Evolutionary conservation across 139 green algal species (phyloP), one percentile per base, ranked within the genome.

Genomic region (Chlamydomonas sp.): DNA sequence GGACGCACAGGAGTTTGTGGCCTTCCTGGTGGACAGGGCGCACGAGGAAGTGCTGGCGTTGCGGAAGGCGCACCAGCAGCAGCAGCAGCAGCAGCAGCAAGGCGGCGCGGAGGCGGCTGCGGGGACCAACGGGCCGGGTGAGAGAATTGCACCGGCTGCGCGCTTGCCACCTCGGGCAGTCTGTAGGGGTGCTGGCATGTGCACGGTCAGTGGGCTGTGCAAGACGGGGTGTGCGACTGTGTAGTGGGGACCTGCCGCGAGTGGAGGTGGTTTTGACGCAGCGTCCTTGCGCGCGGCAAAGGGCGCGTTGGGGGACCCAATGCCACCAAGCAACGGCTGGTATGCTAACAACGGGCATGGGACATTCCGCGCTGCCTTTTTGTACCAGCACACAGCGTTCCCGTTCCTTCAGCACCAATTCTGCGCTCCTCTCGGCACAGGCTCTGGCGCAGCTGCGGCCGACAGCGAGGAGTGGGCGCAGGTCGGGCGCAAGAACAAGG

Each of bases 1-100:
- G 63, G 93, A 97, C 5, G 60, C 79, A 20, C 92, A 97, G 84
- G 96, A 98, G 91, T 98, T 98, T 85, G 87, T 98, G 3, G 90
- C 94, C 76, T 96, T 93, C 84, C 84, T 98, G 77, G 77, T 98
- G 60, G 94, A 98, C 82, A 10, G 61, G 3, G 91, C 92, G 18
- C 95, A 98, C 78, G 87, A 95, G 89, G 96, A 98, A 91, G 86
- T 96, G 78, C 58, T 95, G 59, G 72, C 73, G 18, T 89, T 96
- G 49, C 14, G 78, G 12, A 89, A 89, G 69, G 79, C 86, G n/a
- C 79, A 90, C 62, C 67, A 75, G 3, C 57, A 83, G 75, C 57
- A 5, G 68, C 87, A 57, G 69, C 63, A 61, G 76, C 58, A 58
- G 78, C 12, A 61, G 82, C 73, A 17, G 74, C 60, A 67, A 18